A percentile compares a stretch with the other conserved stretches of the same genome.
Evolutionary conservation across 1,284 basidiomycete genomes (phyloP).

Genomic region (Butyriboletus appendiculatus): DNA sequence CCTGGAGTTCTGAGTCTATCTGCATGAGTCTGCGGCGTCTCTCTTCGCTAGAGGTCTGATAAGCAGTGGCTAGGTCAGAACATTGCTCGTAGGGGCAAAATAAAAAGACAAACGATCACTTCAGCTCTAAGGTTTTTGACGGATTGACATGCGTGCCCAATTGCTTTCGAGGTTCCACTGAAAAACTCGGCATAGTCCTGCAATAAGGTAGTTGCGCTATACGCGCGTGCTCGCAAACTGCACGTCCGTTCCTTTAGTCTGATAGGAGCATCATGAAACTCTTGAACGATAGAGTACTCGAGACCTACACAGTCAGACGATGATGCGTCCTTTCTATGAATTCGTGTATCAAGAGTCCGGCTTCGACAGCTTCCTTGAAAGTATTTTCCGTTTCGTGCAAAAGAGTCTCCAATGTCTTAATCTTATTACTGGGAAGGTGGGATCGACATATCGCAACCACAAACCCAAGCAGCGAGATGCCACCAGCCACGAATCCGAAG

Average conservation of each 20-base stretch:
- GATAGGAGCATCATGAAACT: no score
- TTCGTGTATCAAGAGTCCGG: neutral
- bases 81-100: no score
- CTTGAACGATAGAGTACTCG: accelerated
- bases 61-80: neutral
- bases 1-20: neutral
- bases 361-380: constrained; percentile 3
- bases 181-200: constrained; percentile 6
- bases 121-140: constrained; percentile 8
- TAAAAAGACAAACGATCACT: constrained; percentile 7
- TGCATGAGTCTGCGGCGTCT: neutral
- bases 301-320: neutral
- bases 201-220: neutral
- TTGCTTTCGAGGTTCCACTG: constrained; percentile 5
- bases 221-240: neutral
- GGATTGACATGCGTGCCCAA: neutral
- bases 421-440: constrained; percentile 9
- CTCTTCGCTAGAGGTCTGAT: neutral
- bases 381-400: neutral
- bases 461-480: neutral
- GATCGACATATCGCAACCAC: neutral
- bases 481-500: constrained; percentile 3
- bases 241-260: neutral
- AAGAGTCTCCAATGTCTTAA: constrained; percentile 2
- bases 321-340: neutral